Percentiles rank a stretch among this genome's conserved stretches.
Conservation (phyloP, 1,139 yeast species). For the Diutina scorzettiae region DNA sequence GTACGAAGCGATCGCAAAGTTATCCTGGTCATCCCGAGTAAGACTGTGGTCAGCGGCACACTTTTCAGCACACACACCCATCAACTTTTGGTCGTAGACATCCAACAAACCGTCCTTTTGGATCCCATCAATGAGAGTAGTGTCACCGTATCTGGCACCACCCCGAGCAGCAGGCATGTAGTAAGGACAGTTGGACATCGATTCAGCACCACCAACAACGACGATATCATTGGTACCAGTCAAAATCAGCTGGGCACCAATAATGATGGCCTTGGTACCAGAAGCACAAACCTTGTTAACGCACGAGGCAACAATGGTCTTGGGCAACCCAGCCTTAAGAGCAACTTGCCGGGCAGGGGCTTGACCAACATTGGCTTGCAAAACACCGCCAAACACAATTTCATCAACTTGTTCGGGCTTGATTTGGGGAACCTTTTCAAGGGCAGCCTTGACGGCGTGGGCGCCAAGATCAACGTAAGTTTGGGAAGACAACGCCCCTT, state of each 20-base stretch:
- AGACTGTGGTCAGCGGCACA: slow-evolving; percentile 67
- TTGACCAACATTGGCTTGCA: slow-evolving; percentile 91
- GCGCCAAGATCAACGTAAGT: slow-evolving; percentile 80
- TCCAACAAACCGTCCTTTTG: slow-evolving; percentile 87
- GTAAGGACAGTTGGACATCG: slow-evolving; percentile 94
- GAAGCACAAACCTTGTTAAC: slow-evolving; percentile 97
- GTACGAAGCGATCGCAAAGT: slow-evolving; percentile 57
- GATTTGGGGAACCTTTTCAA: slow-evolving; percentile 73
- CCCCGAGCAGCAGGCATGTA: slow-evolving; percentile 75
- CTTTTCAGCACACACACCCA: slow-evolving; percentile 96
- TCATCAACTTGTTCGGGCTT: slow-evolving; percentile 76
- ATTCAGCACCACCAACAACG: slow-evolving; percentile 95
- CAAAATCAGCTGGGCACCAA: slow-evolving; percentile 82
- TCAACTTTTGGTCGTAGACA: slow-evolving; percentile 73
- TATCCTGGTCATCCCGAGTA: slow-evolving; percentile 62
- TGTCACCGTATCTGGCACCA: slow-evolving; percentile 86
- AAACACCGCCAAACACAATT: slow-evolving; percentile 83
- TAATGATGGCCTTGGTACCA: slow-evolving; percentile 82
- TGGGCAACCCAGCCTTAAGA: slow-evolving; percentile 73
- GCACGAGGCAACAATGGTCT: slow-evolving; percentile 72
- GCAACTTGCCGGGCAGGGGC: slow-evolving; percentile 99
- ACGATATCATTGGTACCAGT: slow-evolving; percentile 88
- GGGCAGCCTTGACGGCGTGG: slow-evolving; percentile 81
- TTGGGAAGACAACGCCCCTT: slow-evolving; percentile 67
- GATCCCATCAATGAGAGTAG: slow-evolving; percentile 69